Evolutionary conservation across 768 basidiomycete species (phyloP).

Genomic region (Mycena pura): DNA sequence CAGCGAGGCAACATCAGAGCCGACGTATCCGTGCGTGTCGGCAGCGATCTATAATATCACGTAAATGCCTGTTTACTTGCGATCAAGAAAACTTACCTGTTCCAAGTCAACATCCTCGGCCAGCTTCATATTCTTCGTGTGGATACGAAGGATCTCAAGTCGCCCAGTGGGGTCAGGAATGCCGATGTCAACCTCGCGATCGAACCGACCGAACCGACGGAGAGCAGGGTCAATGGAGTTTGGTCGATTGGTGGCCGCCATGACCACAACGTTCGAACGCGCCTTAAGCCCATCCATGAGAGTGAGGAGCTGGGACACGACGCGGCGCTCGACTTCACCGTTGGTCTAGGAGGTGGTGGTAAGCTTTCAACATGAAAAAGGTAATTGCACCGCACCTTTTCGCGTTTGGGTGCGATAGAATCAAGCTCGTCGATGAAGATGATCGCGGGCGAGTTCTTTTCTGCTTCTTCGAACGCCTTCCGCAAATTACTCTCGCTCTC

Average conservation of each 20-base stretch:
- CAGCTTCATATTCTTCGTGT: constrained; percentile 99
- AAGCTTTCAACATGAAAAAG: background rate
- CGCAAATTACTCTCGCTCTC: constrained; percentile 97
- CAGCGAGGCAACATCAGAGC: constrained; percentile 95
- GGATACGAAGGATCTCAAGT: constrained; percentile 97
- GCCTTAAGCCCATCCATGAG: constrained; percentile 99
- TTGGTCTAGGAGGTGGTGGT: constrained; percentile 70
- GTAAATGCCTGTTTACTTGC: background rate
- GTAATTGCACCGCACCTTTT: constrained; percentile 71
- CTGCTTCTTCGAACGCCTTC: constrained; percentile 99
- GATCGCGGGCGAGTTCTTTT: constrained; percentile 99
- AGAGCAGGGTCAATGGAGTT: constrained; percentile 99
- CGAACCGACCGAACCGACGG: constrained; percentile 98
- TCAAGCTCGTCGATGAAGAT: constrained; percentile 99
- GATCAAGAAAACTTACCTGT: constrained; percentile 56
- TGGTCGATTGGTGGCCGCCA: constrained; percentile 99
- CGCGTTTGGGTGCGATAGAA: constrained; percentile 99
- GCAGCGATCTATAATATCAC: constrained; percentile 80
- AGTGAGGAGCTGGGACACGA: constrained; percentile 97
- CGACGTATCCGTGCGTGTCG: constrained; percentile 99
- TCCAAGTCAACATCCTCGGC: constrained; percentile 97
- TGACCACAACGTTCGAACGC: constrained; percentile 98
- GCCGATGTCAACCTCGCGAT: constrained; percentile 99
- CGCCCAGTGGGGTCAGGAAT: constrained; percentile 99
- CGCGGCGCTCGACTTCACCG: constrained; percentile 99